Conservation (phyloP, 2,329 filamentous ascomycete species). For the Lachnellula arida region DNA sequence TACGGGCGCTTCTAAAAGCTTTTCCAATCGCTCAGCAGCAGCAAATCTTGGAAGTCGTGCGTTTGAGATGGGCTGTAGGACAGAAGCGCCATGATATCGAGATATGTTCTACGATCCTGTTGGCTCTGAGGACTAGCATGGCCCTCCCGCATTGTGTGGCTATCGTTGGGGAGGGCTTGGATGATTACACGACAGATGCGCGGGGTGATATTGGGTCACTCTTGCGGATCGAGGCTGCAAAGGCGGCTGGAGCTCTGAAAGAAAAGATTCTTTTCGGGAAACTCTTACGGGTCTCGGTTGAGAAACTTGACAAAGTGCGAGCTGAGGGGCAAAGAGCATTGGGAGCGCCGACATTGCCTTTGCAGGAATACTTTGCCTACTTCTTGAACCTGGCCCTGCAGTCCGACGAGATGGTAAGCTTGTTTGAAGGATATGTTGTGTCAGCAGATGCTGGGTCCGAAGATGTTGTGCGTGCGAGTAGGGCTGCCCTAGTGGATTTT, state of each 20-base stretch:
- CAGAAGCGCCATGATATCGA: constrained; percentile 41
- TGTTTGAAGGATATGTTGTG: constrained; percentile 65
- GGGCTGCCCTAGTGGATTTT: constrained; percentile 57
- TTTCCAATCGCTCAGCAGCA: constrained; percentile 5
- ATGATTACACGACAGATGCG: constrained; percentile 88
- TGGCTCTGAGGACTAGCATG: constrained; percentile 45
- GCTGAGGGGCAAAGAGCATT: constrained; percentile 53
- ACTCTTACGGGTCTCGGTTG: constrained; percentile 66
- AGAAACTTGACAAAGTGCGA: constrained; percentile 87
- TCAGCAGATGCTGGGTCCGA: constrained; percentile 77
- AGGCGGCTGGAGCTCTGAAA: constrained; percentile 50
- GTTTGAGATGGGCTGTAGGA: constrained; percentile 48
- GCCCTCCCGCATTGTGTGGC: constrained; percentile 4
- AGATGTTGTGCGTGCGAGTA: constrained; percentile 64
- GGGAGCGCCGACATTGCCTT: background rate
- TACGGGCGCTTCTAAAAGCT: constrained; percentile 42
- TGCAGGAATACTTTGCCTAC: background rate
- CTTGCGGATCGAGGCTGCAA: constrained; percentile 74
- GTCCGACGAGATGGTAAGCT: constrained; percentile 41
- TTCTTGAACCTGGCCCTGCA: background rate
- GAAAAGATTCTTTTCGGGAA: constrained; percentile 12
- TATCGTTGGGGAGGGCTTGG: constrained; percentile 54
- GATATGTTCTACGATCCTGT: constrained; percentile 50
- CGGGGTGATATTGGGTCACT: constrained; percentile 87
- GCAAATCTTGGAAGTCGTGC: constrained; percentile 38